These are phyloP conservation scores for Gossypium ekmanianum DNA, from an alignment of 345 rosid genomes.

Conservation along the genomic window DNA sequence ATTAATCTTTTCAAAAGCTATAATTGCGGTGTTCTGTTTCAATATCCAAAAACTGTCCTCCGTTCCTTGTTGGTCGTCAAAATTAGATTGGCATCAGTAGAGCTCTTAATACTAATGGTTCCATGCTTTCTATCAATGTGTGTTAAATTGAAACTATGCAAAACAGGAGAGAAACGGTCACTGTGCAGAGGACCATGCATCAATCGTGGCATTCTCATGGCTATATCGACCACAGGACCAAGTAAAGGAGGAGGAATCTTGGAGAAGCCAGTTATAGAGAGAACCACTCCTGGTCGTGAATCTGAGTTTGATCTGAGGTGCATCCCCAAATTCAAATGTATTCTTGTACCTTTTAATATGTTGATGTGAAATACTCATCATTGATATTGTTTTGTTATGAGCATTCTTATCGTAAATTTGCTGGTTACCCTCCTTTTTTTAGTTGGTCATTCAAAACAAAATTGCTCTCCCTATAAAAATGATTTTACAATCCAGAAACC, in stretches of 20 bases:
- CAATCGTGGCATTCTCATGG: not conserved
- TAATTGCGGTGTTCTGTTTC: not conserved
- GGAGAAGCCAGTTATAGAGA: conserved; percentile 69
- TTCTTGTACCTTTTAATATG: not conserved
- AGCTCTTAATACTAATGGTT: not conserved
- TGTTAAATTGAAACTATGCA: conserved; percentile 14
- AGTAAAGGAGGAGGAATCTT: conserved; percentile 75
- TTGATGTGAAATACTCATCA: not conserved
- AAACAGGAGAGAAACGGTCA: conserved; percentile 24
- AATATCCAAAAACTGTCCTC: not conserved
- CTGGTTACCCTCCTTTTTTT: not conserved
- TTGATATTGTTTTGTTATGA: not conserved
- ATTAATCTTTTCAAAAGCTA: not conserved
- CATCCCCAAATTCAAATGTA: not conserved
- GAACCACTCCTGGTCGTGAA: conserved; percentile 66
- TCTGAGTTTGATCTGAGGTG: conserved; percentile 77
- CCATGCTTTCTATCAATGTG: not conserved
- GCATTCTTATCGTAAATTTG: not conserved
- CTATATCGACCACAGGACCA: conserved; percentile 26
- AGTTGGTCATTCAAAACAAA: too few species aligned
- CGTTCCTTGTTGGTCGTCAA: not conserved
- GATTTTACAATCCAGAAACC: too few species aligned
- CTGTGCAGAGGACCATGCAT: not conserved
- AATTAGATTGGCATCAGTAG: not conserved
- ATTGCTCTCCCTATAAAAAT: too few species aligned